A percentile compares a stretch with the other conserved stretches of the same genome.
Evolutionary conservation across 2,329 filamentous ascomycete species (phyloP).

Genomic region (Colletotrichum echinochloae): DNA sequence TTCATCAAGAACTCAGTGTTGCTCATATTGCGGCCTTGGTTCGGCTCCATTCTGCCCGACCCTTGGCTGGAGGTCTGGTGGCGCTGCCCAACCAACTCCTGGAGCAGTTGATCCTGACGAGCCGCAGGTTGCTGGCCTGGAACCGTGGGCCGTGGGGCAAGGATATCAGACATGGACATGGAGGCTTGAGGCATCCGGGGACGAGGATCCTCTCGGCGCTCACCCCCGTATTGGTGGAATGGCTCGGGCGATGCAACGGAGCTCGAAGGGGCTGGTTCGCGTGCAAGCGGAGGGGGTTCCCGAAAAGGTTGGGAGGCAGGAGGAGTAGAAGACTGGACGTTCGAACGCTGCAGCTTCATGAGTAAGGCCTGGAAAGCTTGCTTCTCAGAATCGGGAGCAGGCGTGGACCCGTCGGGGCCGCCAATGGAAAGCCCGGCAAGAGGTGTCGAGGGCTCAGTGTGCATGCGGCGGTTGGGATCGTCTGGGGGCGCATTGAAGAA

Average conservation of each 20-base stretch:
- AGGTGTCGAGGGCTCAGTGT: conserved; percentile 62
- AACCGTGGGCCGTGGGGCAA: conserved; percentile 60
- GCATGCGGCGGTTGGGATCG: conserved; percentile 60
- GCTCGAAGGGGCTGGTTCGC: conserved; percentile 46
- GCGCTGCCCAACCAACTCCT: conserved; percentile 70
- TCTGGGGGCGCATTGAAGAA: conserved; percentile 75
- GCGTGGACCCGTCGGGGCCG: conserved; percentile 45
- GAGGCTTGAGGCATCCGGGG: conserved; percentile 55
- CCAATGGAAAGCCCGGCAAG: conserved; percentile 49
- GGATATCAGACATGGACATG: conserved; percentile 62
- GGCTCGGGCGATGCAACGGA: conserved; percentile 60
- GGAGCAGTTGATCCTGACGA: conserved; percentile 70
- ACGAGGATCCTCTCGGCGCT: conserved; percentile 59
- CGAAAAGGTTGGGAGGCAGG: conserved; percentile 58
- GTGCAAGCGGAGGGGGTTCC: conserved; percentile 50
- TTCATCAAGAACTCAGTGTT: conserved; percentile 89
- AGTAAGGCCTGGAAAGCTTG: conserved; percentile 87
- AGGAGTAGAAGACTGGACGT: conserved; percentile 57
- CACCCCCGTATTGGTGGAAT: conserved; percentile 60
- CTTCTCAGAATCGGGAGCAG: conserved; percentile 75
- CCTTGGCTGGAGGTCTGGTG: conserved; percentile 66
- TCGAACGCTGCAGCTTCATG: conserved; percentile 79
- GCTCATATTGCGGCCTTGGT: conserved; percentile 62
- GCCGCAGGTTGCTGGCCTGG: conserved; percentile 61
- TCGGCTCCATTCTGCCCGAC: conserved; percentile 59